Evolutionary conservation across 345 rosid species (phyloP).

Genomic region (Laguncularia racemosa): DNA sequence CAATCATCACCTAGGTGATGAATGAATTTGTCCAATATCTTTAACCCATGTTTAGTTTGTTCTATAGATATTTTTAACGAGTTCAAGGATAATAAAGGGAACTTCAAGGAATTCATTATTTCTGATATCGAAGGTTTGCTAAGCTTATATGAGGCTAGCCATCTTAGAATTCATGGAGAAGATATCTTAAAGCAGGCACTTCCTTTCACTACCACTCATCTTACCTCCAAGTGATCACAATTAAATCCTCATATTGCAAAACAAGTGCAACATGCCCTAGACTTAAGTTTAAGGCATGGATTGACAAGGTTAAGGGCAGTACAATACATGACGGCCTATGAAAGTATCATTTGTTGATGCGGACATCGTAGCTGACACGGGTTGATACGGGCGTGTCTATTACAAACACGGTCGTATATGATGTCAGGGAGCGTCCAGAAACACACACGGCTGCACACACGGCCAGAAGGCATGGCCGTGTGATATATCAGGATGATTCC

Average conservation of each 20-base stretch:
- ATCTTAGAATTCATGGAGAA: slow-evolving; percentile 15
- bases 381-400: no score
- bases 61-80: slow-evolving; percentile 4
- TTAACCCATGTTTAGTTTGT: no score
- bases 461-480: no score
- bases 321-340: slow-evolving; percentile 4
- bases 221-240: neutral
- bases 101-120: slow-evolving; percentile 3
- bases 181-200: slow-evolving; percentile 13
- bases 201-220: slow-evolving; percentile 1
- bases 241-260: neutral
- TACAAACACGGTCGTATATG: no score
- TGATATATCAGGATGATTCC: no score
- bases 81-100: slow-evolving; percentile 10
- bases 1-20: neutral
- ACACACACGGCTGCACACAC: no score
- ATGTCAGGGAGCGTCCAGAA: no score
- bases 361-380: no score
- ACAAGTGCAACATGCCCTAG: slow-evolving; percentile 4
- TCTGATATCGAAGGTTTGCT: slow-evolving; percentile 12
- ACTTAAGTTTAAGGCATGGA: slow-evolving; percentile 7
- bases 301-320: slow-evolving; percentile 9
- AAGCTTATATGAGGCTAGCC: slow-evolving; percentile 21
- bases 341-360: no score
- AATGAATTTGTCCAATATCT: neutral